Base-by-base conservation (phyloP, 1,139 yeast species). In the Nakaseomyces bracarensis region DNA sequence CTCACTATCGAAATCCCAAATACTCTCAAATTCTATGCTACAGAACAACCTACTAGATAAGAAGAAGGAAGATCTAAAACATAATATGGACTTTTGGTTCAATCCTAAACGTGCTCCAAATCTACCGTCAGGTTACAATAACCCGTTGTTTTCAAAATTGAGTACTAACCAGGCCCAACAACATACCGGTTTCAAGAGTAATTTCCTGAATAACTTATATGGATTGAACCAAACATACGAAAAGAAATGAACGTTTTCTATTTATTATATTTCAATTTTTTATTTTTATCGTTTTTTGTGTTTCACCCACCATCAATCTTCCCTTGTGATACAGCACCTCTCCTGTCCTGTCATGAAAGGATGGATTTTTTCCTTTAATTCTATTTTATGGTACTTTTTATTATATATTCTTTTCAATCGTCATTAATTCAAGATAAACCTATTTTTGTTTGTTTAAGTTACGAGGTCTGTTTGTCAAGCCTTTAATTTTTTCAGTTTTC, bases 121-220 rank as follows among this genome's bases (percentile, higher is more conserved):
- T 20, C 18, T 33, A 13, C 36, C 36, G 13, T 10, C 19, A 1
- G 36, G 36, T 13, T 33, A 20, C 10, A 21, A 21, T 8, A 33
- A 33, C 36, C 36, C 36, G 9, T 11, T 33, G 3, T 33, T 20
- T 33, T 4, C 36, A n/a, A 20, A 20, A 7, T 10, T 33, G 11
- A 33, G 21, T 21, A 20, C 25, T 13, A 15, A 7, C 6, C 14
- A 15, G 4, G 8, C 39, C n/a, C 15, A 27, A 29, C 18, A 14
- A 13, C 35, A 29, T 9, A 28, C 25, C 14, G 40, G 40, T 3
- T 38, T 38, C 21, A 30, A 38, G 18, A 38, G 40, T 15, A 30
- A 38, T 22, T 30, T 38, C 20, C 11, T 38, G 15, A 38, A 38
- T 16, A 38, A 23, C 4, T 19, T 38, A 2, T 38, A 38, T 11